Base-by-base conservation (phyloP, 2,329 filamentous ascomycete species). In the Aspergillaceae sp. region DNA sequence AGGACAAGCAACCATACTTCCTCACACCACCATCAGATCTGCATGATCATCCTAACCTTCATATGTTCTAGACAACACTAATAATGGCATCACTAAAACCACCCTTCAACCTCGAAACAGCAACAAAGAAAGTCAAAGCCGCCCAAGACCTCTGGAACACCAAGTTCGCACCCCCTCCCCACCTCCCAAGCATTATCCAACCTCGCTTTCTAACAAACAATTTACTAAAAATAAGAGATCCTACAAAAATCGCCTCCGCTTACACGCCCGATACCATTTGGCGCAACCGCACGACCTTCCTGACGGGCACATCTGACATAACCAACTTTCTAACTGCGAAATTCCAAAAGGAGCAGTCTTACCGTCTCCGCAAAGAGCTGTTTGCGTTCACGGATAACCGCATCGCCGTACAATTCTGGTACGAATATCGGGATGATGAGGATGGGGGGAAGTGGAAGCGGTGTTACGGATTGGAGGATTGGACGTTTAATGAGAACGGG, bases 401-500 rank as follows among this genome's bases (percentile, higher is more conserved):
- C 66, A 91, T 90, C 52, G 87, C 87, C 1, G 88, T 94, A 26
- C 87, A 94, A 61, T 94, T 92, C 64, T 94, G 87, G 87, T 94
- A 91, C 58, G 84, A 94, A 65, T 90, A 81, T 68, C 77, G 81
- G 52, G 86, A 91, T 57, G 67, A 68, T 5, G 56, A 74, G 1
- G 83, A 84, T 34, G 81, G 57, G 7, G 63, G 71, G 67, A 64
- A 87, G 63, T 94, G 87, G 87, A 90, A 84, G 75, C 76, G 87
- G n/a, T 89, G 84, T 40, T 94, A 94, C 59, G 88, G 88, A 0
- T 75, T 94, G 7, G 70, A 74, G 52, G 67, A 74, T 48, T 74
- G 71, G 71, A 73, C 70, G 0, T 74, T 70, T 56, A 67, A 72
- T 47, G 62, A 68, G 44, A 56, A 61, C 1, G 66, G 71, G 1